A percentile compares a stretch with the other conserved stretches of the same genome.
Evolutionary conservation across 2,329 filamentous ascomycete species (phyloP).

Genomic region (Triangularia setosa): DNA sequence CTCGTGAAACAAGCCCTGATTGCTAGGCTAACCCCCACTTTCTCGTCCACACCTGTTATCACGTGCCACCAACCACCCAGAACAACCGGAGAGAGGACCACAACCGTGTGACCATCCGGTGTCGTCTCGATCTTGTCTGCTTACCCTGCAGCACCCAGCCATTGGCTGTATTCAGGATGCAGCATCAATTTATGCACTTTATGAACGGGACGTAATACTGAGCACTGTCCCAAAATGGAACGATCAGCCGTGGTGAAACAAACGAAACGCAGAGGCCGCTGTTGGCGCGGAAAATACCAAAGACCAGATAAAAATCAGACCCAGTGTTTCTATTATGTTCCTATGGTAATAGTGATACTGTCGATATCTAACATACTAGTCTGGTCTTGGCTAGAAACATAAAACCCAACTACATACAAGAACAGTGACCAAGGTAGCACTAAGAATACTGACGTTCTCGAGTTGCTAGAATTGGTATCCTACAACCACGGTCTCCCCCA

Average conservation of each 20-base stretch:
- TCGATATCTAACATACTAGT: neutral
- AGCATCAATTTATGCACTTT: neutral
- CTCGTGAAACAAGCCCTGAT: neutral
- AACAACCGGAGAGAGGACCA: neutral
- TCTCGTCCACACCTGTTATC: neutral
- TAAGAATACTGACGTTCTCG: neutral
- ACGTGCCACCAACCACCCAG: neutral
- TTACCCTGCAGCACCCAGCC: neutral
- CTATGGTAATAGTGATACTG: neutral
- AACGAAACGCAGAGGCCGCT: neutral
- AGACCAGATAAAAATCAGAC: neutral
- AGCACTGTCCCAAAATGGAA: neutral
- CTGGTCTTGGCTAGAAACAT: neutral
- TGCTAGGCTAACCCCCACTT: neutral
- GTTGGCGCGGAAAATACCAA: neutral
- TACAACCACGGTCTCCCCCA: neutral
- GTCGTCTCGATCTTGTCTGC: neutral
- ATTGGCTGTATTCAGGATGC: neutral
- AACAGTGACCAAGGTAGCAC: neutral
- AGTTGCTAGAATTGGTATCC: neutral
- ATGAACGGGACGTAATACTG: neutral
- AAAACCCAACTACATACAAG: neutral
- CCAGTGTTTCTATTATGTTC: neutral
- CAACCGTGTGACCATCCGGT: neutral
- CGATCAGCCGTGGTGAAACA: neutral